These are phyloP conservation scores for Fusarium heterosporum DNA, from an alignment of 2,329 filamentous ascomycete genomes.

Conservation along the genomic window DNA sequence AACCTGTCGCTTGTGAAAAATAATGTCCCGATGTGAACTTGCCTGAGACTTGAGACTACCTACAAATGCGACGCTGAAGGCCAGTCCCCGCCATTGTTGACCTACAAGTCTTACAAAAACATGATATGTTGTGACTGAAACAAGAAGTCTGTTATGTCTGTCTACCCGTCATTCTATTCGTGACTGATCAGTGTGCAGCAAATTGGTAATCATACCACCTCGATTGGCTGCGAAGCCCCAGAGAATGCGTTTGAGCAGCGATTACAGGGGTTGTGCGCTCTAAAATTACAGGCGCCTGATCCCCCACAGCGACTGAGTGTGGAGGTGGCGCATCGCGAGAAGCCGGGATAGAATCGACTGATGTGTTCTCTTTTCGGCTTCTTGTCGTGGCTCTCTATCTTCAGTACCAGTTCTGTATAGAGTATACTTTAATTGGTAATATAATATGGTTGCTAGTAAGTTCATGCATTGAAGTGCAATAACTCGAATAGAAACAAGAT, in stretches of 20 bases:
- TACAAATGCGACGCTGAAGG: too few relatives aligned
- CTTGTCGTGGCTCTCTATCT: slow-evolving; percentile 11
- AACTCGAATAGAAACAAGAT: slow-evolving; percentile 7
- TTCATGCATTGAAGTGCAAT: neutral
- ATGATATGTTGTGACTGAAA: neutral
- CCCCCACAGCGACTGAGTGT: neutral
- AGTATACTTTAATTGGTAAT: too few relatives aligned
- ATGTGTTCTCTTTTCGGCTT: slow-evolving; percentile 6
- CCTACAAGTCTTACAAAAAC: neutral
- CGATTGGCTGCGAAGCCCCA: slow-evolving; percentile 10
- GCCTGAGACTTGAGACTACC: too few relatives aligned
- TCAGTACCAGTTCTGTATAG: neutral
- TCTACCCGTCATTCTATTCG: neutral
- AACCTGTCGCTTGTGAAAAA: too few relatives aligned
- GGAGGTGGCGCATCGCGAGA: slow-evolving; percentile 13
- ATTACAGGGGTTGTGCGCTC: neutral
- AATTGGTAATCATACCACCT: slow-evolving; percentile 34
- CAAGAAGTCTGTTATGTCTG: neutral
- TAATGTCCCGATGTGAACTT: too few relatives aligned
- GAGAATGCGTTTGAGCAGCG: neutral
- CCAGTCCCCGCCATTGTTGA: too few relatives aligned
- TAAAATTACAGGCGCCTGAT: neutral
- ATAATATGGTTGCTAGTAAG: too few relatives aligned
- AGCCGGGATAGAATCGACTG: slow-evolving; percentile 23
- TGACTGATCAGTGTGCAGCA: neutral